Conservation (phyloP, 1,284 basidiomycete genomes). For the Apiotrichum brassicae region DNA sequence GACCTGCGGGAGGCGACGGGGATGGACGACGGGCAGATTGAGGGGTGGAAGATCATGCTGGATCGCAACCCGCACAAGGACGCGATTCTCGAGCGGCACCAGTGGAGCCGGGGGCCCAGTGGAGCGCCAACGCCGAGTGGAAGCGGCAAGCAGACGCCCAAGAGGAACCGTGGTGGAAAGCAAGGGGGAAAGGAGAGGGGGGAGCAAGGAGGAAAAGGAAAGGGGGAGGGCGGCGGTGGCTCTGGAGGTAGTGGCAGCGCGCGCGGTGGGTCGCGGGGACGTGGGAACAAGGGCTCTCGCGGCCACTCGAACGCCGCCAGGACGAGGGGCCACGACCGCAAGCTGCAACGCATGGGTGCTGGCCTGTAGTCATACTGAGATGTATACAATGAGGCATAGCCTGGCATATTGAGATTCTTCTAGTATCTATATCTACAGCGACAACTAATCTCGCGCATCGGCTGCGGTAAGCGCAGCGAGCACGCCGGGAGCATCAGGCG, state of each 20-base stretch:
- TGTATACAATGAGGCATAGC: too few relatives aligned
- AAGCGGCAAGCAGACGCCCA: background rate
- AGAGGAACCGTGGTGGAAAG: too few relatives aligned
- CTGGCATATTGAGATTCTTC: too few relatives aligned
- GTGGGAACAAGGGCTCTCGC: slow-evolving; percentile 39
- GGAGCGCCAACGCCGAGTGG: background rate
- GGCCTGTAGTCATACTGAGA: slow-evolving; percentile 2
- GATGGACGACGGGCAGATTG: slow-evolving; percentile 66
- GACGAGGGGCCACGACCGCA: slow-evolving; percentile 45
- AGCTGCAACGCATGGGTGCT: slow-evolving; percentile 44
- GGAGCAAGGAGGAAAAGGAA: background rate
- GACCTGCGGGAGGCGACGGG: slow-evolving; percentile 63
- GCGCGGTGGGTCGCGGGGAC: slow-evolving; percentile 24
- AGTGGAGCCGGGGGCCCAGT: slow-evolving; percentile 5
- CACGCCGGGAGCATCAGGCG: slow-evolving; percentile 33
- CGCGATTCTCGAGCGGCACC: slow-evolving; percentile 41
- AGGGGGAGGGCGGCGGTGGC: slow-evolving; percentile 1
- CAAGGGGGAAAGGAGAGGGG: background rate
- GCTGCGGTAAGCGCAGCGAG: slow-evolving; percentile 16
- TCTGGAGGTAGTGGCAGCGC: slow-evolving; percentile 19
- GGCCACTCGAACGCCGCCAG: slow-evolving; percentile 46
- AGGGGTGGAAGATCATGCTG: slow-evolving; percentile 81
- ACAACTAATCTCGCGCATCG: too few relatives aligned
- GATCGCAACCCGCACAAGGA: slow-evolving; percentile 58
- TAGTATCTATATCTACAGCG: too few relatives aligned